Evolutionary conservation across 441 rosid species (phyloP).

Genomic region (Arabidopsis lyrata): DNA sequence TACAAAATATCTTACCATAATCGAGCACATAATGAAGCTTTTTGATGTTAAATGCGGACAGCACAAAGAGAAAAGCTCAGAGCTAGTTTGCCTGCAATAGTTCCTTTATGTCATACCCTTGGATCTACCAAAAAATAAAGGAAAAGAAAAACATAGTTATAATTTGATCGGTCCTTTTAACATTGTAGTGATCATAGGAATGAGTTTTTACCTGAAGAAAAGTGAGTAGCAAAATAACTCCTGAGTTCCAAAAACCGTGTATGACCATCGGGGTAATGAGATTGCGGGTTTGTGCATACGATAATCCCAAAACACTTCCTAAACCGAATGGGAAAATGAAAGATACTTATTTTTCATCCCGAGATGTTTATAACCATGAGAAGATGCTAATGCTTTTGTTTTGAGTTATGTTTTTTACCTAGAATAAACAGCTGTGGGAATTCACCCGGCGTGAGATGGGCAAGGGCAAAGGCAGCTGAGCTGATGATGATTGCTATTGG

Average conservation of each 20-base stretch:
- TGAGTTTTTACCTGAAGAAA: conserved; percentile 73
- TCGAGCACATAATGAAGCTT: conserved; percentile 7
- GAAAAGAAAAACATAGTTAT: not conserved
- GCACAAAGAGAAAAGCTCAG: conserved; percentile 8
- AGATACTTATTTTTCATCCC: not conserved
- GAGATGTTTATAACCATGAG: conserved; percentile 24
- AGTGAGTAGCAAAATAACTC: conserved; percentile 82
- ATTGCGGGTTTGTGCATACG: conserved; percentile 92
- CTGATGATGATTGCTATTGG: conserved; percentile 79
- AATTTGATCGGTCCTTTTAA: not conserved
- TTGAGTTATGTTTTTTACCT: conserved; percentile 51
- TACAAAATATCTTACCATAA: conserved; percentile 8
- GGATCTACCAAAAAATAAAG: conserved; percentile 24
- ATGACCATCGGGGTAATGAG: conserved; percentile 79
- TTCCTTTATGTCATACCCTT: conserved; percentile 48
- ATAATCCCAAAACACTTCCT: conserved; percentile 79
- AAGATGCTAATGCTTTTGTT: conserved; percentile 4
- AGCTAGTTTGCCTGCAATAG: conserved; percentile 45
- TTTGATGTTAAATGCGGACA: conserved; percentile 15
- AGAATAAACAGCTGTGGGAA: conserved; percentile 85
- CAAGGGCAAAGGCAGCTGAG: conserved; percentile 89
- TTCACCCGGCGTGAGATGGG: conserved; percentile 90
- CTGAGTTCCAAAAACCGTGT: conserved; percentile 90
- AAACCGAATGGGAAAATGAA: conserved; percentile 5
- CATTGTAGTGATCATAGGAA: conserved; percentile 11